Base-by-base conservation (phyloP, 1,284 basidiomycete genomes). In the Papiliotrema laurentii region DNA sequence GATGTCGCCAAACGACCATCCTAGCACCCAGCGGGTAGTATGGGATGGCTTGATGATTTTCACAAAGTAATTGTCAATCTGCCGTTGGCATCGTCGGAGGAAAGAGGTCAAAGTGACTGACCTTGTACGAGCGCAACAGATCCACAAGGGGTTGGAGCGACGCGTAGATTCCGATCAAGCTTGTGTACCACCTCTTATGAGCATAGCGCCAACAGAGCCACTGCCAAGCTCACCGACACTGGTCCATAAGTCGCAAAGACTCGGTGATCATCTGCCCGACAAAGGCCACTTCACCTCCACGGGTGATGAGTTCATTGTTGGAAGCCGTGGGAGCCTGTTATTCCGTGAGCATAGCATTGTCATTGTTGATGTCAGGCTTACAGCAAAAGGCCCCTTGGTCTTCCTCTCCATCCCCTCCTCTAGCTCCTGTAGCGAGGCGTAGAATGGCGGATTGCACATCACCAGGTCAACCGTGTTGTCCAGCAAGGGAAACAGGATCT, bases 391-490 rank as follows among this genome's bases (percentile, higher is more conserved):
- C 3, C 73, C 74, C 11, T 75, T 62, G 37, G 79, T 79, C 61
- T 96, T 94, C 5, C 73, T 72, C 18, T 78, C 78, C 0, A 82
- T 80, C 2, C 82, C 82, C 1, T 73, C 69, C 0, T 64, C 59
- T 4, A 92, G 80, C 49, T 97, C 92, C 21, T 83, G 80, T 0
- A 68, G 60, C 45, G 83, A 87, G 13, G 75, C 68, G 65, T 94
- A 97, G 72, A 97, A 97, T 0, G 93, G 93, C 0, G 94, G 94
- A 66, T 97, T 97, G 73, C 92, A 97, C 83, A 97, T 89, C 0
- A 83, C 83, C 58, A 93, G 88, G 50, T 83, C 79, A 68, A 80
- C 81, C 47, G 39, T 21, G 33, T 51, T n/a, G n/a, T 36, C 41
- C 43, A 68, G 47, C 2, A 83, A 60, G 11, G 77, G 77, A 30